Base-by-base conservation (phyloP, 1,284 basidiomycete genomes). In the Athelia sp. region DNA sequence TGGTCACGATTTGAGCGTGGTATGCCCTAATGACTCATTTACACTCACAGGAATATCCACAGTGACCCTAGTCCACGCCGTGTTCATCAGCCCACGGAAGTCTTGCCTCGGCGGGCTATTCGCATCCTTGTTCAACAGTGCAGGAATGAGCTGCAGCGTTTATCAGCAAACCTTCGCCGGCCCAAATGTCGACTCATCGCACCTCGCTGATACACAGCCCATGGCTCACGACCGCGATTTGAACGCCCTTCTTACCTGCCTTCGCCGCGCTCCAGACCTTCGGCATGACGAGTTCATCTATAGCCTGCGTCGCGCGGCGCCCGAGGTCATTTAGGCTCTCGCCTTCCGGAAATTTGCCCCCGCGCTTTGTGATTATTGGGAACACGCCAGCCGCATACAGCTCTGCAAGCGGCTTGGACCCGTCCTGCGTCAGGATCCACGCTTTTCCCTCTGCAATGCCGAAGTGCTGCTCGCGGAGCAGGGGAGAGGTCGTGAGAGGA, bases 221-320 rank as follows among this genome's bases (percentile, higher is more conserved):
- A 62, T 93, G 90, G 63, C 90, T 90, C 26, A 92, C 84, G 43
- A 93, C 63, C 1, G 83, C 85, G 32, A 93, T 64, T 56, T 89
- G 81, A 6, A 77, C 63, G 22, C 69, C 69, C 44, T 63, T 66
- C 50, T 52, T 60, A 18, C 68, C 70, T 17, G 69, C 65, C 35
- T 62, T 60, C 36, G 69, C 70, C 0, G 73, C 70, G 15, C 64
- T 59, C 58, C 62, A 56, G 14, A 90, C 63, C 51, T 83, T 75
- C 1, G 85, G 82, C 55, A 89, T 61, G 22, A 92, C 65, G 19
- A 84, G 67, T 9, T 84, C 70, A 19, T 79, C 62, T 19, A 91
- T 68, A n/a, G 75, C 78, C 43, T 68, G 64, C 40, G 76, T 71
- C 0, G 87, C 87, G 15, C 90, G 76, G 15, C 48, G 58, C 15